These are phyloP conservation scores for Colletotrichum sp. DNA, from an alignment of 2,329 filamentous ascomycete genomes.

Conservation along the genomic window DNA sequence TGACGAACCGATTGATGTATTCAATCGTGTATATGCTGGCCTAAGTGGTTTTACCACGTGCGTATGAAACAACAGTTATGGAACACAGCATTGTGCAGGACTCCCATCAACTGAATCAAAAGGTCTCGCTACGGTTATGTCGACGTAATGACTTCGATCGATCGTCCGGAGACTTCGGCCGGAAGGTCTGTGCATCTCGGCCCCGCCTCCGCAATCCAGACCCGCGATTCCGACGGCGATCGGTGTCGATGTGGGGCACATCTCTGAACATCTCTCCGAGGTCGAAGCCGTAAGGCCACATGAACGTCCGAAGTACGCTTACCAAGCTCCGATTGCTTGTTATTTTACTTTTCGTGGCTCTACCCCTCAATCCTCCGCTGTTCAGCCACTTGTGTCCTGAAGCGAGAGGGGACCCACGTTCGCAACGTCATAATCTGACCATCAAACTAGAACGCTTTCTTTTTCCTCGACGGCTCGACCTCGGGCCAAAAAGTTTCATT, in stretches of 20 bases:
- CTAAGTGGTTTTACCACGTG: not conserved
- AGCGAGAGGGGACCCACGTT: not conserved
- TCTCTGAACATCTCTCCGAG: not conserved
- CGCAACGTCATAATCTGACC: conserved; percentile 5
- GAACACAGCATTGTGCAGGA: not conserved
- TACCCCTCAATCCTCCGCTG: not conserved
- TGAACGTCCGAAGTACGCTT: not conserved
- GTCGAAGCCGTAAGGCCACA: not conserved
- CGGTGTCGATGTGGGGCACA: not conserved
- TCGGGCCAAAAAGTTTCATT: not conserved
- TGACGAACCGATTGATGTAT: not conserved
- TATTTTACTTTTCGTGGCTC: not conserved
- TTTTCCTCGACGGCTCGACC: not conserved
- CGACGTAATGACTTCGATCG: not conserved
- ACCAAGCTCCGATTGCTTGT: not conserved
- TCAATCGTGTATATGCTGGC: not conserved
- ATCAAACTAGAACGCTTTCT: not conserved
- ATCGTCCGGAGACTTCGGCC: not conserved
- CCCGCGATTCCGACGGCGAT: not conserved
- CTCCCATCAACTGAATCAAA: not conserved
- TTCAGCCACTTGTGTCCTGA: not conserved
- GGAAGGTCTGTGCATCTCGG: conserved; percentile 1
- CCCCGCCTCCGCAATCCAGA: not conserved
- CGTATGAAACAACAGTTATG: not conserved
- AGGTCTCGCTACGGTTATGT: not conserved